phyloP scores from a whole-genome alignment of 2,329 filamentous ascomycete genomes.

The Botryotinia convoluta region DNA sequence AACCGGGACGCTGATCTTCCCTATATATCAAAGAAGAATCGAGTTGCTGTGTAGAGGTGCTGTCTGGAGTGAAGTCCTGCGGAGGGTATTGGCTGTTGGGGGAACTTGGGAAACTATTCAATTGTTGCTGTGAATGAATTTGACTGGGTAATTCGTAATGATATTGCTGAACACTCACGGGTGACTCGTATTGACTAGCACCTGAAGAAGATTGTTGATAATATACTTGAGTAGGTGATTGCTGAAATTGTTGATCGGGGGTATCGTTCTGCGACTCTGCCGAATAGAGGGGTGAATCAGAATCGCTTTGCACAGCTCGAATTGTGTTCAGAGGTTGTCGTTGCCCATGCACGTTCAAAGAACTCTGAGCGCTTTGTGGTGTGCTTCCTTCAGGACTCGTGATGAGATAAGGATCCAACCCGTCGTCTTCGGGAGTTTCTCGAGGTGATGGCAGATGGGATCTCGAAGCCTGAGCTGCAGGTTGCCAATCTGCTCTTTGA shows the following conservation, averaged over 20 bases:
- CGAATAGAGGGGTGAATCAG: conserved; percentile 26
- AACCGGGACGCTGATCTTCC: conserved; percentile 35
- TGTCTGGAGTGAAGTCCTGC: conserved; percentile 43
- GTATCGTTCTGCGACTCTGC: conserved; percentile 38
- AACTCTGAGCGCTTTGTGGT: conserved; percentile 24
- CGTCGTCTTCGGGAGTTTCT: conserved; percentile 34
- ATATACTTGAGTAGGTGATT: conserved; percentile 21
- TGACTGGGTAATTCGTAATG: conserved; percentile 31
- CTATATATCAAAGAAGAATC: conserved; percentile 50
- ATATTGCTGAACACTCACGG: conserved; percentile 32
- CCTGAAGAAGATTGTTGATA: conserved; percentile 14
- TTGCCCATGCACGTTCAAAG: background rate
- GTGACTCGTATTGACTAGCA: conserved; percentile 20
- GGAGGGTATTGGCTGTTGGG: conserved; percentile 46
- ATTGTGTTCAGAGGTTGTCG: conserved; percentile 32
- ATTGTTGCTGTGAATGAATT: conserved; percentile 30
- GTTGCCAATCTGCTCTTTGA: conserved; percentile 39
- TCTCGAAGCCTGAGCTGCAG: conserved; percentile 37
- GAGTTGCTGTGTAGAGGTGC: conserved; percentile 60
- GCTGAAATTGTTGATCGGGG: conserved; percentile 39
- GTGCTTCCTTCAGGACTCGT: conserved; percentile 26
- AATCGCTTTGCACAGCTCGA: conserved; percentile 31
- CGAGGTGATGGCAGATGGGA: conserved; percentile 35
- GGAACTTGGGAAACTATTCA: conserved; percentile 23
- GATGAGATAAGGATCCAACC: conserved; percentile 36